phyloP scores from a whole-genome alignment of 2,329 filamentous ascomycete genomes.

The Dothidotthia symphoricarpi region DNA sequence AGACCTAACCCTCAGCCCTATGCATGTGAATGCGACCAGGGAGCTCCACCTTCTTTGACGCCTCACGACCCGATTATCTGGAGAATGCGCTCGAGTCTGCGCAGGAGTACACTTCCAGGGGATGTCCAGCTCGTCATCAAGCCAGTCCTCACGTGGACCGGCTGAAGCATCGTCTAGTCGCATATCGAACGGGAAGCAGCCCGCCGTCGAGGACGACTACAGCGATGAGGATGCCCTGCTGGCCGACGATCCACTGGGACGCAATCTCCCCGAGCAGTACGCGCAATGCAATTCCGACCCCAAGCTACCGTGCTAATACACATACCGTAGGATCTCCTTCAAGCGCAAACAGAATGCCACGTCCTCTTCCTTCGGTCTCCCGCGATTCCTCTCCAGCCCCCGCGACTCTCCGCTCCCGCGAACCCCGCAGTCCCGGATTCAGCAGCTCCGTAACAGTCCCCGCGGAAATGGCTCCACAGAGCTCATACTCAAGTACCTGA shows the following conservation, averaged over 20 bases:
- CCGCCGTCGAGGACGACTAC: constrained; percentile 41
- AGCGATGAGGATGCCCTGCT: constrained; percentile 53
- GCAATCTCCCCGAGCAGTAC: constrained; percentile 49
- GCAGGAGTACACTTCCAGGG: constrained; percentile 33
- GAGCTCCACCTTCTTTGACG: constrained; percentile 4
- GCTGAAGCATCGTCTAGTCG: constrained; percentile 50
- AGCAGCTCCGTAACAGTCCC: constrained; percentile 20
- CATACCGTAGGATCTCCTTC: constrained; percentile 58
- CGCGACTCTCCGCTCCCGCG: constrained; percentile 31
- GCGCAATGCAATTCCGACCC: background rate
- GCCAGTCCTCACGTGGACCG: constrained; percentile 35
- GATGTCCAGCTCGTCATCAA: constrained; percentile 42
- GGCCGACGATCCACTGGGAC: constrained; percentile 57
- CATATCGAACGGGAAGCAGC: constrained; percentile 34
- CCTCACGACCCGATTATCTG: constrained; percentile 21
- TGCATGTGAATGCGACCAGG: constrained; percentile 6
- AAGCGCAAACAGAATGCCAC: constrained; percentile 64
- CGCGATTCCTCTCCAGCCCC: constrained; percentile 45
- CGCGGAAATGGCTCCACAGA: constrained; percentile 35
- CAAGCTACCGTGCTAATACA: background rate
- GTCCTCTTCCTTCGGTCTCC: constrained; percentile 41
- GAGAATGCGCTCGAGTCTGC: constrained; percentile 26
- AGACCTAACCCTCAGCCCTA: constrained; percentile 19
- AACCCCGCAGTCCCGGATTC: constrained; percentile 25
- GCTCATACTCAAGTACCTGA: constrained; percentile 45